These are phyloP conservation scores for Lolium perenne DNA, from an alignment of 176 grass and related monocot genomes.

Conservation along the genomic window DNA sequence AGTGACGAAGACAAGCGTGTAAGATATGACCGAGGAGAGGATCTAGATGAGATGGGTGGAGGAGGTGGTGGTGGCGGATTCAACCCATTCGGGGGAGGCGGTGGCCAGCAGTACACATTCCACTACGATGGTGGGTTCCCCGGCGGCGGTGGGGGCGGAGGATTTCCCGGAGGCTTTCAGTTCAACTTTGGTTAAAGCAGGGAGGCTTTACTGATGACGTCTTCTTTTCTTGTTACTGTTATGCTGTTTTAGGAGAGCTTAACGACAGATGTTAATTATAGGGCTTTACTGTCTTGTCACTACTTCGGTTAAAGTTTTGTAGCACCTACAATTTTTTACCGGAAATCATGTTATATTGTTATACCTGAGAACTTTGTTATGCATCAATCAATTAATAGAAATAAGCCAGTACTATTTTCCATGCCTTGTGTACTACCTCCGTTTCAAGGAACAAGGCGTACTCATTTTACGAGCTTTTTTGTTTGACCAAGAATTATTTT, in stretches of 20 bases:
- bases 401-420: not conserved
- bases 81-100: conserved; percentile 74
- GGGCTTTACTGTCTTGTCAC: not conserved
- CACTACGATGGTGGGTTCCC: conserved; percentile 80
- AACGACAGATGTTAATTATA: conserved; percentile 26
- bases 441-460: too few relatives aligned
- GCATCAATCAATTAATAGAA: not conserved
- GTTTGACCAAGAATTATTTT: too few relatives aligned
- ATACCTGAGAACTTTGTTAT: not conserved
- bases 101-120: conserved; percentile 76
- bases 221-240: not conserved
- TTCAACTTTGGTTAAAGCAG: conserved; percentile 57
- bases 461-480: too few relatives aligned
- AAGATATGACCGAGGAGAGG: conserved; percentile 90
- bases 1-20: conserved; percentile 92
- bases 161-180: conserved; percentile 70
- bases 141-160: conserved; percentile 26
- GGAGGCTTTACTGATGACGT: not conserved
- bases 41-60: conserved; percentile 82
- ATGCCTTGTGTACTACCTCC: not conserved
- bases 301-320: conserved; percentile 16
- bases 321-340: conserved; percentile 8
- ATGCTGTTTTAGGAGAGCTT: conserved; percentile 32
- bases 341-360: not conserved
- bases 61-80: conserved; percentile 75